Evolutionary conservation across 352 stramenopile genomes (phyloP), one percentile per base, ranked within the genome.

Genomic region (Phytophthora pini): DNA sequence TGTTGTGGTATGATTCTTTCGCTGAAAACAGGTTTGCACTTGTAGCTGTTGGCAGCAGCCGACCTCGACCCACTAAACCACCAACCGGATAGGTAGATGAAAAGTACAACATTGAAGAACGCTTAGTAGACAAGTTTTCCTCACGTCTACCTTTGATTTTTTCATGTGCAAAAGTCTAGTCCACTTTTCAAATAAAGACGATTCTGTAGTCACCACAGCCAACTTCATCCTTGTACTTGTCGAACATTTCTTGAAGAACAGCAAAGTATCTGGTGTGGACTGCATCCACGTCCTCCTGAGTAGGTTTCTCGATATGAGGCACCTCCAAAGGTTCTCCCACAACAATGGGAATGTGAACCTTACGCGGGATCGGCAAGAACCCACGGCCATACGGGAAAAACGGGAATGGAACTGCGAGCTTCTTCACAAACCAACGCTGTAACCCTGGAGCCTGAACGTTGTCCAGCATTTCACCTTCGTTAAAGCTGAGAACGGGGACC

Each of bases 401-500:
- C 20, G 82, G 85, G 61, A 90, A 82, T 32, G 85, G 82, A 27
- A 93, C 75, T n/a, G 79, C 82, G 20, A 93, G 66, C 24, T 77
- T 76, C 57, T 82, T 87, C 55, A 92, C 64, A 48, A 83, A 89
- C 85, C 85, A 92, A 20, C 67, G 68, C 68, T 93, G 82, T 22
- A 93, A 26, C 44, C 65, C 58, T 4, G 82, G 81, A 20, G 73
- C 77, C n/a, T 65, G 72, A n/a, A 93, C 57, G 59, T 90, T 93
- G 63, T 91, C 80, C 65, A 93, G 72, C 49, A 81, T 78, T 57
- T 93, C 81, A 20, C 77, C 79, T 56, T 92, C 85, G 29, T 89
- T 79, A 60, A 89, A 93, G 56, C 81, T 91, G n/a, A 93, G 67
- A 39, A 93, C 68, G 0, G 85, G 85, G 34, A 93, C 82, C 1